Conservation (phyloP, 2,329 filamentous ascomycete species). For the Monosporascus ibericus region DNA sequence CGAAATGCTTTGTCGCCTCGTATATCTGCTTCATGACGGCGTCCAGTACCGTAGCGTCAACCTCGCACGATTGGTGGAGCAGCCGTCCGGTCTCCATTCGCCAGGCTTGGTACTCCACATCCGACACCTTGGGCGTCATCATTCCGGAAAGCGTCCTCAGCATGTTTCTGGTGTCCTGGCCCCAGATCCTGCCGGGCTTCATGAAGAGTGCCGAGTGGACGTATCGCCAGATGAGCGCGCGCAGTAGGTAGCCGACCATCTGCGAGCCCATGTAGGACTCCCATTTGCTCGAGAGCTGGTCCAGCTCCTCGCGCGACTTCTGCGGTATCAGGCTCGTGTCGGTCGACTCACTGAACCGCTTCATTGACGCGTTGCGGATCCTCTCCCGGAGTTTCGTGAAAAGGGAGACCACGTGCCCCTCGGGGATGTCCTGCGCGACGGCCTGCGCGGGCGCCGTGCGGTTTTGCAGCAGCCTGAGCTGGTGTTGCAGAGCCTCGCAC, state of each 20-base stretch:
- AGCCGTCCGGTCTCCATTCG: conserved; percentile 16
- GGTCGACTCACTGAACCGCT: conserved; percentile 14
- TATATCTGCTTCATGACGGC: conserved; percentile 12
- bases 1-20: conserved; percentile 12
- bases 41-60: conserved; percentile 11
- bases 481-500: conserved; percentile 11
- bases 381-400: conserved; percentile 17
- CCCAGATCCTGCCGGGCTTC: conserved; percentile 17
- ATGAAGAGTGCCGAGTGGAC: conserved; percentile 17
- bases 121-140: conserved; percentile 9
- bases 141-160: conserved; percentile 6
- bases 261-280: conserved; percentile 16
- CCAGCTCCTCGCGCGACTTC: conserved; percentile 13
- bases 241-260: conserved; percentile 18
- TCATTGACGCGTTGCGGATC: conserved; percentile 14
- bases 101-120: conserved; percentile 14
- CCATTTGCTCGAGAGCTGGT: conserved; percentile 20
- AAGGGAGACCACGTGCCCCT: conserved; percentile 10
- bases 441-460: conserved; percentile 1
- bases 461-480: background rate
- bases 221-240: conserved; percentile 24
- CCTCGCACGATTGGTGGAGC: conserved; percentile 9
- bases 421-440: conserved; percentile 6
- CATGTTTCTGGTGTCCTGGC: conserved; percentile 12
- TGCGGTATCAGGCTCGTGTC: conserved; percentile 8